Conservation (phyloP, 1,284 basidiomycete genomes). For the Sanghuangporus sanghuang region DNA sequence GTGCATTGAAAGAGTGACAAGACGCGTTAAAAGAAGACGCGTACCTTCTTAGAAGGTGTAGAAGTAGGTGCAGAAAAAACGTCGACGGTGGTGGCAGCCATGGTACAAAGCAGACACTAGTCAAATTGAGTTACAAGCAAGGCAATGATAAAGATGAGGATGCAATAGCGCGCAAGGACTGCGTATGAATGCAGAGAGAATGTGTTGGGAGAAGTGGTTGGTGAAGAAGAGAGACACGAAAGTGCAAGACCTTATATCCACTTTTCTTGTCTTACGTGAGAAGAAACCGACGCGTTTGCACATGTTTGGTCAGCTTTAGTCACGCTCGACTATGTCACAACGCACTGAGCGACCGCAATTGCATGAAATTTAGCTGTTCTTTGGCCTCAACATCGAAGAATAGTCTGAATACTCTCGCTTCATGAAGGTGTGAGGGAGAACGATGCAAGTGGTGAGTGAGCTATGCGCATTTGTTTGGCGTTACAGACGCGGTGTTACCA, state of each 20-base stretch:
- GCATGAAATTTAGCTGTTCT: background rate
- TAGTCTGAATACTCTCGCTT: background rate
- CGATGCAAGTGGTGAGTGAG: too few relatives aligned
- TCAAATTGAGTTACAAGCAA: background rate
- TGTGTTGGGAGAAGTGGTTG: slow-evolving; percentile 1
- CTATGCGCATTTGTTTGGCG: background rate
- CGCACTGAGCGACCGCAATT: background rate
- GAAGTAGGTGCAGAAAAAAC: slow-evolving; percentile 19
- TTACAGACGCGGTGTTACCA: slow-evolving; percentile 1
- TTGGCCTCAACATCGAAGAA: background rate
- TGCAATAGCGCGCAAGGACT: background rate
- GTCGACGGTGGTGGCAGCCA: slow-evolving; percentile 15
- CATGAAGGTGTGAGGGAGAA: background rate
- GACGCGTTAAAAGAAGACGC: slow-evolving; percentile 6
- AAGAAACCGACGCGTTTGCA: slow-evolving; percentile 14
- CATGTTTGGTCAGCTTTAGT: slow-evolving; percentile 12
- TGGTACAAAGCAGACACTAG: background rate
- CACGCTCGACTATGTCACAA: background rate
- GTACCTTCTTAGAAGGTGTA: slow-evolving; percentile 20
- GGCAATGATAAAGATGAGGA: background rate
- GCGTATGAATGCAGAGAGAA: background rate
- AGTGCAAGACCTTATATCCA: background rate
- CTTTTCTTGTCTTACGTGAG: background rate
- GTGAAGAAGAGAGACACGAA: background rate
- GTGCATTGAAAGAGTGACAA: background rate